Percentiles rank a stretch among this genome's conserved stretches.
Evolutionary conservation across 352 stramenopile species (phyloP).

Genomic region (Pythium utonaiense): DNA sequence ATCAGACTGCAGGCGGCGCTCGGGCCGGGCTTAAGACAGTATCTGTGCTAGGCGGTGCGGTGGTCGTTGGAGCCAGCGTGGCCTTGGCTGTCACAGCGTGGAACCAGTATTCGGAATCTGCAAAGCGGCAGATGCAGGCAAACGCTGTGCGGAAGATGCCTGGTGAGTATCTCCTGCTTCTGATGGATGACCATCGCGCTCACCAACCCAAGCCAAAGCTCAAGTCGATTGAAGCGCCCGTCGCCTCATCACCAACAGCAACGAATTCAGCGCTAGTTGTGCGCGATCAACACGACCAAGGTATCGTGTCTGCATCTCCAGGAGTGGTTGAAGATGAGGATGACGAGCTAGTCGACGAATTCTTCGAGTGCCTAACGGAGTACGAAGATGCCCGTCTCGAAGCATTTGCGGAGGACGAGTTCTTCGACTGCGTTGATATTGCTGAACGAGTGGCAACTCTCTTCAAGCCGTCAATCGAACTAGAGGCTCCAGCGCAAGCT

Average conservation of each 20-base stretch:
- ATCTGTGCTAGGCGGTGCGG: conserved; percentile 68
- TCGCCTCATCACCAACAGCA: background rate
- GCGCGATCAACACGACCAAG: background rate
- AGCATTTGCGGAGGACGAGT: conserved; percentile 76
- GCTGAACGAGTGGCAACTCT: conserved; percentile 47
- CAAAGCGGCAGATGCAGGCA: conserved; percentile 58
- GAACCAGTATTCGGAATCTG: conserved; percentile 76
- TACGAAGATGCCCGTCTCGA: conserved; percentile 56
- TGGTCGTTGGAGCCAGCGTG: conserved; percentile 73
- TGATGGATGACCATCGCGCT: conserved; percentile 61
- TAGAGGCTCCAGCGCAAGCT: background rate
- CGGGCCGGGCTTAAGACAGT: conserved; percentile 41
- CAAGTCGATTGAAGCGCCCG: background rate
- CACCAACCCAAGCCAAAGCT: background rate
- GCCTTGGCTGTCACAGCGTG: conserved; percentile 76
- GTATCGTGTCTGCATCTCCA: background rate
- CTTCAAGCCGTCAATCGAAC: conserved; percentile 25
- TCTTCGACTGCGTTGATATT: conserved; percentile 80
- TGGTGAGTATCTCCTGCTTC: conserved; percentile 55
- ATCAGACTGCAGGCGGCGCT: conserved; percentile 3
- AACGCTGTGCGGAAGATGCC: conserved; percentile 73
- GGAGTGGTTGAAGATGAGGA: conserved; percentile 25
- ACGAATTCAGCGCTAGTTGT: background rate
- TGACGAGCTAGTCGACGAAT: conserved; percentile 74
- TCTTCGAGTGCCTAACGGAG: conserved; percentile 69